Base-by-base conservation (phyloP, 2,329 filamentous ascomycete genomes). In the Neopestalotiopsis clavispora region DNA sequence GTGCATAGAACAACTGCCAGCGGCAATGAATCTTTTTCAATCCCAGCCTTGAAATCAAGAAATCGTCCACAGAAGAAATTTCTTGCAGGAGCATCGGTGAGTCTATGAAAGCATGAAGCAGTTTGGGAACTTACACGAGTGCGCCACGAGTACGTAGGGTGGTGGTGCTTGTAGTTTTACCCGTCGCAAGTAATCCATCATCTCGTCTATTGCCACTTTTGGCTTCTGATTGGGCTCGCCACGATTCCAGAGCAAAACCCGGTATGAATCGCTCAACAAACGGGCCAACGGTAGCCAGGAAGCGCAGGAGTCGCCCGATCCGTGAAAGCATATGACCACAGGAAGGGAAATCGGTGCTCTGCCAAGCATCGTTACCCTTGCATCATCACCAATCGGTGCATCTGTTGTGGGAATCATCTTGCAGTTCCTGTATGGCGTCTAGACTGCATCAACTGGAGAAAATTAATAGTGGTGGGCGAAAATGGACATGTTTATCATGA, bases 251-350 rank as follows among this genome's bases (percentile, higher is more conserved):
- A 76, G 69, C 45, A 78, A 68, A 3, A 77, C 73, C 45, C 74
- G 71, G 64, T 71, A 70, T 49, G 64, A 52, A n/a, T 59, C 62
- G 14, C 70, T 67, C 6, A 67, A 63, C n/a, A 75, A 69, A 10
- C 56, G 60, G 4, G 72, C 72, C 20, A 78, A 69, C 38, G 65
- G 67, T 45, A 74, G 72, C 76, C 76, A 78, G 9, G 70, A 42
- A 14, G 74, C 72, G 59, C 73, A 76, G 13, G 74, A 71, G n/a
- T 68, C 68, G 34, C 76, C 76, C 1, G 76, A 77, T 57, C 76
- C 75, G 70, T 77, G 76, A 69, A 77, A 77, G 70, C 74, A 78
- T 30, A 78, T 75, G 12, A 76, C 67, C 12, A 78, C 71, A 10
- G 76, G 75, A 32, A 10, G n/a, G 20, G 61, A 6, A 23, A 4